A percentile compares a stretch with the other conserved stretches of the same genome.
These are phyloP conservation scores for Colletotrichum musicola DNA, from an alignment of 2,329 filamentous ascomycete species.

Conservation along the genomic window DNA sequence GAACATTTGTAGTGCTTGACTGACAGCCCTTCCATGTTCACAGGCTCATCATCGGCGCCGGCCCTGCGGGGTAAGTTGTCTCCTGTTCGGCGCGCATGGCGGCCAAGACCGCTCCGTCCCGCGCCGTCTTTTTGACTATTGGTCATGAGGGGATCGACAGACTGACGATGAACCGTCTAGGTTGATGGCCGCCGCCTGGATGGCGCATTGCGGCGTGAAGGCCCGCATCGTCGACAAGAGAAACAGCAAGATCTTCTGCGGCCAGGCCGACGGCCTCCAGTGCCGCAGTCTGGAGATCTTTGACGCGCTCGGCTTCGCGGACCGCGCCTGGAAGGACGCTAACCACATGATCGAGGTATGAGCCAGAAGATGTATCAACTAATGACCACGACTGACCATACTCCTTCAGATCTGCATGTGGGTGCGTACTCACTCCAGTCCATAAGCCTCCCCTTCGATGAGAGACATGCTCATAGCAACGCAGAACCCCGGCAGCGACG, in stretches of 20 bases:
- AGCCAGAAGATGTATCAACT: background rate
- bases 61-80: slow-evolving; percentile 40
- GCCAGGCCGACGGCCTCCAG: slow-evolving; percentile 65
- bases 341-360: slow-evolving; percentile 77
- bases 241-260: slow-evolving; percentile 53
- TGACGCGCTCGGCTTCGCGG: slow-evolving; percentile 76
- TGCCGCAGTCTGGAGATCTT: slow-evolving; percentile 79
- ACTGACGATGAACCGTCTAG: slow-evolving; percentile 47
- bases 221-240: slow-evolving; percentile 62
- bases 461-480: slow-evolving; percentile 34
- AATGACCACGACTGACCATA: slow-evolving; percentile 21
- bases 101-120: background rate
- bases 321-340: slow-evolving; percentile 73
- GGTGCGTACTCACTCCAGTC: slow-evolving; percentile 7
- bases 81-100: background rate
- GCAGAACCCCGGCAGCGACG: slow-evolving; percentile 73
- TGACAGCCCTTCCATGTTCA: slow-evolving; percentile 27
- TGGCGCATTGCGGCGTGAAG: slow-evolving; percentile 55
- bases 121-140: background rate
- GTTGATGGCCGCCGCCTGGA: slow-evolving; percentile 58
- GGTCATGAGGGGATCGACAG: background rate
- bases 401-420: slow-evolving; percentile 34
- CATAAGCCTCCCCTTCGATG: no score
- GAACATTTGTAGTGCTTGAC: background rate
- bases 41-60: slow-evolving; percentile 56